A percentile compares a stretch with the other conserved stretches of the same genome.
phyloP scores from a whole-genome alignment of 345 rosid species.

The Hibiscus tridactylites region DNA sequence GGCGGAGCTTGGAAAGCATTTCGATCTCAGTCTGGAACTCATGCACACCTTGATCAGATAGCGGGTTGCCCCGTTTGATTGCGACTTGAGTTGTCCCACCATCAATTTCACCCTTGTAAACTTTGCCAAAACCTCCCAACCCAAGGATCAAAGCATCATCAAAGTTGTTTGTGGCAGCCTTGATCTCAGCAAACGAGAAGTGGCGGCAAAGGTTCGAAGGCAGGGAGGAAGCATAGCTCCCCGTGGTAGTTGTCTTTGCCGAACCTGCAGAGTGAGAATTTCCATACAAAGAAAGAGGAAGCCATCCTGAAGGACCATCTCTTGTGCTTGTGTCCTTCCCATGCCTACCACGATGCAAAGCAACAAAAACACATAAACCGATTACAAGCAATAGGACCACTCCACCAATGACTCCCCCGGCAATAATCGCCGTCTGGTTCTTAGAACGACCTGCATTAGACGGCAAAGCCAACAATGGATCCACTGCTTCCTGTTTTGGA shows the following conservation, averaged over 20 bases:
- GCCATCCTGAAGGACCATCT: slow-evolving; percentile 95
- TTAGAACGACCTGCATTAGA: slow-evolving; percentile 26
- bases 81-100: slow-evolving; percentile 87
- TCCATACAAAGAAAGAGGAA: slow-evolving; percentile 90
- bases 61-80: slow-evolving; percentile 93
- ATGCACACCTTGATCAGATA: slow-evolving; percentile 94
- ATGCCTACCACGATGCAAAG: slow-evolving; percentile 33
- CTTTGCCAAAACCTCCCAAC: slow-evolving; percentile 97
- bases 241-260: slow-evolving; percentile 92
- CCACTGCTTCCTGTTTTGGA: slow-evolving; percentile 34
- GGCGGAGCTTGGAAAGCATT: slow-evolving; percentile 96
- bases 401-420: slow-evolving; percentile 72
- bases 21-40: slow-evolving; percentile 99
- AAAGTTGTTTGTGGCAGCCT: slow-evolving; percentile 95
- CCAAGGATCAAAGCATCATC: slow-evolving; percentile 86
- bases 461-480: slow-evolving; percentile 33
- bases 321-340: slow-evolving; percentile 67
- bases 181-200: slow-evolving; percentile 92
- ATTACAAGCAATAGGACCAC: slow-evolving; percentile 38
- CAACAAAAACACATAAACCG: slow-evolving; percentile 45
- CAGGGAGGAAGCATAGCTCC: slow-evolving; percentile 88
- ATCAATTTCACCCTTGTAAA: slow-evolving; percentile 86
- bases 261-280: slow-evolving; percentile 93
- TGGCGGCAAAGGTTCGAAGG: slow-evolving; percentile 96
- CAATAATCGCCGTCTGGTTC: slow-evolving; percentile 46